A percentile compares a stretch with the other conserved stretches of the same genome.
Conservation (phyloP, 768 basidiomycete genomes). For the Boletus rubropictus region DNA sequence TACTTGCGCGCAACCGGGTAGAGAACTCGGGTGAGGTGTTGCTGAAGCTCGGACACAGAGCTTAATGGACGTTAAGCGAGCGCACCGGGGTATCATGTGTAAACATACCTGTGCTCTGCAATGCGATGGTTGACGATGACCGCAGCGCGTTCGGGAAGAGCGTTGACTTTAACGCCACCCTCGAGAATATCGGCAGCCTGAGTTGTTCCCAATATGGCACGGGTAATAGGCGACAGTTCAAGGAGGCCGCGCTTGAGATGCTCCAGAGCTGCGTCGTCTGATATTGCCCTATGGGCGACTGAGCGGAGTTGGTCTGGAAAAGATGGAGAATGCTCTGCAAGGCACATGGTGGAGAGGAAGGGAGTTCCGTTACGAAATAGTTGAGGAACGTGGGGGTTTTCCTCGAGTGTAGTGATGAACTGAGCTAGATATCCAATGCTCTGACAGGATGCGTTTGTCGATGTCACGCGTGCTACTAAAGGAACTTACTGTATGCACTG, state of each 20-base stretch:
- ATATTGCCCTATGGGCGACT: not conserved
- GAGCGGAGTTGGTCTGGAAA: not conserved
- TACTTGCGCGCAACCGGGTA: constrained; percentile 42
- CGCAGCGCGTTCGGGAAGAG: not conserved
- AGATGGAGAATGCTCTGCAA: not conserved
- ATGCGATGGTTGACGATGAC: constrained; percentile 64
- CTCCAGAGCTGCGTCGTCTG: not conserved
- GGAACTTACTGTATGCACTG: not conserved
- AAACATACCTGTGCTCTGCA: constrained; percentile 47
- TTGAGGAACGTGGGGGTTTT: not conserved
- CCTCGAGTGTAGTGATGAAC: not conserved
- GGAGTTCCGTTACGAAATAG: not conserved
- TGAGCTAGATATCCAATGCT: not conserved
- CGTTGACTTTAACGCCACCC: not conserved
- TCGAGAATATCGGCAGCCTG: not conserved
- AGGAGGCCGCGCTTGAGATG: not conserved
- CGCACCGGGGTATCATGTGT: not conserved
- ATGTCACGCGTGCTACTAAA: not conserved
- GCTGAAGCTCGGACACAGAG: constrained; percentile 16
- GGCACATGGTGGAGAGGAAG: not conserved
- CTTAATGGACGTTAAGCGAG: constrained; percentile 2
- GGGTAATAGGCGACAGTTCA: not conserved
- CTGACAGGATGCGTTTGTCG: not conserved
- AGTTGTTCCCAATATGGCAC: not conserved
- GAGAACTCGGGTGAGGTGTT: constrained; percentile 26